Conservation (phyloP, 202 grass and related monocot species). For the Elaeis oleifera region DNA sequence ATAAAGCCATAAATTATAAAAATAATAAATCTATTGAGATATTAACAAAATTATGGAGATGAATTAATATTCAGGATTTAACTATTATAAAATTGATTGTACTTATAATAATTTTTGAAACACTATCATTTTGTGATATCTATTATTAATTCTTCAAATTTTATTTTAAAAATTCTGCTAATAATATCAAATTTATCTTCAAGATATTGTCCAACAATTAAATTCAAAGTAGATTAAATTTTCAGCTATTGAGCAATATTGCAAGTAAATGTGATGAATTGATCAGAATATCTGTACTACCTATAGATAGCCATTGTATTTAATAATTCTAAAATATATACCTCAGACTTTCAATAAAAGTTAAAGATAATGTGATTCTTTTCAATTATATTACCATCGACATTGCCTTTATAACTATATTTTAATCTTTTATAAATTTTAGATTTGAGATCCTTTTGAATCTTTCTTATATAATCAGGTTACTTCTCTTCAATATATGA, state of each 20-base stretch:
- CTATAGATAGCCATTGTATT: background rate
- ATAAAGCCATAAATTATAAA: slow-evolving; percentile 1
- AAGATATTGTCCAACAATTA: background rate
- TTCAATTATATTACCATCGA: background rate
- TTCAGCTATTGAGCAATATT: background rate
- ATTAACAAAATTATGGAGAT: too few species aligned
- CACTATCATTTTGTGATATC: too few species aligned
- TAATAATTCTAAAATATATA: slow-evolving; percentile 15
- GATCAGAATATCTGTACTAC: too few species aligned
- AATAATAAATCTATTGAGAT: background rate
- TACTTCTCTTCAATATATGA: background rate
- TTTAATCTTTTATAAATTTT: too few species aligned
- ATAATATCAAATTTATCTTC: background rate
- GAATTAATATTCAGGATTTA: background rate
- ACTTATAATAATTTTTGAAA: background rate
- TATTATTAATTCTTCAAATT: too few species aligned
- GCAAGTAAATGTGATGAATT: background rate
- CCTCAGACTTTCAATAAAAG: background rate
- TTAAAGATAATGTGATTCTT: slow-evolving; percentile 7
- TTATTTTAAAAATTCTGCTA: background rate
- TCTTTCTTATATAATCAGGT: background rate
- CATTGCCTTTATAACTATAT: background rate
- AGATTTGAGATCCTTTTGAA: background rate
- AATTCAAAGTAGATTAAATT: background rate
- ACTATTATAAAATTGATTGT: background rate